Base-by-base conservation (phyloP, 2,329 filamentous ascomycete genomes). In the Talaromyces marneffei region DNA sequence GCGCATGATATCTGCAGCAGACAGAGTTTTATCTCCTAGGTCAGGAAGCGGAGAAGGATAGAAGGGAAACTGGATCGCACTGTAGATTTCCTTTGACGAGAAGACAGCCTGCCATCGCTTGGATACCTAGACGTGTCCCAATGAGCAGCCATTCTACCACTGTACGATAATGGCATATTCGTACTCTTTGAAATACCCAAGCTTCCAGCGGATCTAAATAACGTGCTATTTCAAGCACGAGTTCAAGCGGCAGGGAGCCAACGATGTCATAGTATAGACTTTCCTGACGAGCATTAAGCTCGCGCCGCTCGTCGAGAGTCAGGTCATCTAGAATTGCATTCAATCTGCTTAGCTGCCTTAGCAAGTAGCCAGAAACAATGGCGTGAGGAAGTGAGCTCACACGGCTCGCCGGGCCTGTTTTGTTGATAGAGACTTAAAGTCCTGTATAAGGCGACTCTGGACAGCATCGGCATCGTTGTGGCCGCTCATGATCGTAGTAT, bases 241-340 rank as follows among this genome's bases (percentile, higher is more conserved):
- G 59, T 62, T 77, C 75, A 5, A 69, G 14, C 3, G 74, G 75
- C 25, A 75, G 57, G 1, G 62, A 63, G 14, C 66, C 68, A 2
- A 77, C 39, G n/a, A 77, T 67, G 62, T 77, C 75, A 35, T 65
- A 66, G 23, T 72, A 64, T 27, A 75, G 69, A 14, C 65, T 61
- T n/a, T 57, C 18, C 37, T 68, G 55, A 37, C 63, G 65, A 18
- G 58, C 33, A 59, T 67, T 65, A 9, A 74, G 60, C 46, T 72
- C 67, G 16, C 72, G 70, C 69, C 72, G 73, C 65, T 76, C 74
- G 44, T 69, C 31, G 3, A 61, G 57, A 14, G 37, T 55, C 27
- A 77, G 62, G 25, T 68, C 63, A 42, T 69, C 63, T 33, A 75
- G 44, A 27, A 77, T 65, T 6, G 63, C 65, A 44, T 65, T 66